Conservation (phyloP, 768 basidiomycete genomes). For the Coprinopsis marcescibilis region DNA sequence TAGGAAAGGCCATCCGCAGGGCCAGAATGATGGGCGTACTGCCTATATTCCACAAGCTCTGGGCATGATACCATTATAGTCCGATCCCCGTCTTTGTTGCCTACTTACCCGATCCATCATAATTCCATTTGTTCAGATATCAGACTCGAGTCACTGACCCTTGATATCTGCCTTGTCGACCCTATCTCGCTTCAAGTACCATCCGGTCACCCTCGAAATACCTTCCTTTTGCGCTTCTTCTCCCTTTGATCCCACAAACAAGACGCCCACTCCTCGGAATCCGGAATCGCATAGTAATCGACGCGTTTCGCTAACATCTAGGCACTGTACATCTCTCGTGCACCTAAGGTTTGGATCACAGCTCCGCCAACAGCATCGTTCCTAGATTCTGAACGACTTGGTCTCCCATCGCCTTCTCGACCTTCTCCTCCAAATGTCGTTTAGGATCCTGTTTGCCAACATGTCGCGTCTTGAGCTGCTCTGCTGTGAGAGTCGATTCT, state of each 20-base stretch:
- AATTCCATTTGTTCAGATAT: too few species aligned
- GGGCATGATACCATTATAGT: neutral
- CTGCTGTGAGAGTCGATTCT: conserved; percentile 88
- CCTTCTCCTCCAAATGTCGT: conserved; percentile 93
- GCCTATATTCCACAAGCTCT: conserved; percentile 42
- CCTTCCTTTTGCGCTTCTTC: too few species aligned
- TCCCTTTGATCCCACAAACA: too few species aligned
- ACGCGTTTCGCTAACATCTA: too few species aligned
- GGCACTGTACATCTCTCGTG: conserved; percentile 19
- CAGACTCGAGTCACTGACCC: too few species aligned
- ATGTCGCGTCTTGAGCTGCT: conserved; percentile 95
- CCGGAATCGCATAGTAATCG: too few species aligned
- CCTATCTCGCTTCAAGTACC: too few species aligned
- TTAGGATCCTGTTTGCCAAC: conserved; percentile 98
- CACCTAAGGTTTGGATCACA: conserved; percentile 39
- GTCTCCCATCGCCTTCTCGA: conserved; percentile 97
- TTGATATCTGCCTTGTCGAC: too few species aligned
- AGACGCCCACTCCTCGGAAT: too few species aligned
- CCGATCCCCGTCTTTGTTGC: neutral
- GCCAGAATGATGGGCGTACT: conserved; percentile 91
- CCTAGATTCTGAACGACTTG: conserved; percentile 95
- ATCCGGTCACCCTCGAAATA: too few species aligned
- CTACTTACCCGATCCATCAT: neutral
- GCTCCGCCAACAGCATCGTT: conserved; percentile 90
- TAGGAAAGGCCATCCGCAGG: conserved; percentile 82